Conservation (phyloP, 208 protist species). For the Tritrichomonas musculus region DNA sequence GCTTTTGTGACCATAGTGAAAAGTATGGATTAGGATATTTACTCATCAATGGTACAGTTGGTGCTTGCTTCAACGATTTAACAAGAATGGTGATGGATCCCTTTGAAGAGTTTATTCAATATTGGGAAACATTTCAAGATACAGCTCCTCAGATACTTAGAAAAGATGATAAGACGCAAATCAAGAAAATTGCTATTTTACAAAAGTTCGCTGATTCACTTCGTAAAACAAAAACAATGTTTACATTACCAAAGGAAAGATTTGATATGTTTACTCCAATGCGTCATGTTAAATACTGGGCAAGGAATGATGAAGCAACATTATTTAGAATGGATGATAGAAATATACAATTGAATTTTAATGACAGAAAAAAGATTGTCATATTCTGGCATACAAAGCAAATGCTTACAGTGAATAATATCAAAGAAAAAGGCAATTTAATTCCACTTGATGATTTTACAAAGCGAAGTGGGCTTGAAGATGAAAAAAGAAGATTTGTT, state of each 20-base stretch:
- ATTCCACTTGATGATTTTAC: not conserved
- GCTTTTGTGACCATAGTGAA: slow-evolving; percentile 43
- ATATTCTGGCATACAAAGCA: not conserved
- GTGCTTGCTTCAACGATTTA: slow-evolving; percentile 91
- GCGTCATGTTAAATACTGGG: not conserved
- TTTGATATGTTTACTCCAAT: not conserved
- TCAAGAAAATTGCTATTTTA: not conserved
- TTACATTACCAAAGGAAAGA: not conserved
- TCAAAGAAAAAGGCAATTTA: not conserved
- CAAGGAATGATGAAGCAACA: not conserved
- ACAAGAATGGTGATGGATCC: slow-evolving; percentile 80
- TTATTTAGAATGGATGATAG: slow-evolving; percentile 15
- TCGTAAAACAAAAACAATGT: not conserved
- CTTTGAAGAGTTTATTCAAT: slow-evolving; percentile 25
- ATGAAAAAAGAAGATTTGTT: not conserved
- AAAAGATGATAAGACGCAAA: not conserved
- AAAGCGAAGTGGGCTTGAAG: not conserved
- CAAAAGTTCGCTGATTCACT: not conserved
- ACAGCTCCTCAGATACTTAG: not conserved
- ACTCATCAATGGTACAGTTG: slow-evolving; percentile 75
- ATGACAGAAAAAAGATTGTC: not conserved
- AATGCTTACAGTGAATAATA: not conserved
- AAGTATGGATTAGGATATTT: slow-evolving; percentile 93
- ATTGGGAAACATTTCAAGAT: not conserved
- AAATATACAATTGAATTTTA: not conserved